A percentile compares a stretch with the other conserved stretches of the same genome.
Conservation (phyloP, 768 basidiomycete genomes). For the Phanerochaete carnosa region DNA sequence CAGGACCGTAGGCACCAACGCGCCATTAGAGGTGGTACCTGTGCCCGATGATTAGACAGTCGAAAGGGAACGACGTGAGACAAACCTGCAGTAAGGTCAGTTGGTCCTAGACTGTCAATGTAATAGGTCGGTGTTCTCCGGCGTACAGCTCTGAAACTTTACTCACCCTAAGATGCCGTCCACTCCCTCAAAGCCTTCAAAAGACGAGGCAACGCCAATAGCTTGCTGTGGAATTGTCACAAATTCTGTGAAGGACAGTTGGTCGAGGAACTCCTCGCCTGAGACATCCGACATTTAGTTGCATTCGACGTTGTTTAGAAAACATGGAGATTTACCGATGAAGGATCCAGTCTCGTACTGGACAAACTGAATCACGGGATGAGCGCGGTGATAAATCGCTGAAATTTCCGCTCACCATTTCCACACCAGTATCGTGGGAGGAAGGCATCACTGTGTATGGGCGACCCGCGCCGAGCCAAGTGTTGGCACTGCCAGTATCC, state of each 20-base stretch:
- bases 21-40: constrained; percentile 1
- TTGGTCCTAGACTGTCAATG: constrained; percentile 54
- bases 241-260: constrained; percentile 38
- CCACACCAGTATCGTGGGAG: background rate
- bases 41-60: background rate
- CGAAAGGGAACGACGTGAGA: too few species aligned
- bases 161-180: constrained; percentile 66
- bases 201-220: constrained; percentile 54
- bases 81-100: constrained; percentile 45
- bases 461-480: constrained; percentile 1
- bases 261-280: constrained; percentile 36
- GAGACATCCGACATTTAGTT: background rate
- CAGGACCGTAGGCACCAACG: constrained; percentile 29
- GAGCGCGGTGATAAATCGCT: background rate
- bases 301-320: constrained; percentile 20
- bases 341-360: constrained; percentile 7
- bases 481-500: constrained; percentile 8
- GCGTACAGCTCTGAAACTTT: background rate
- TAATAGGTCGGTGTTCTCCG: background rate
- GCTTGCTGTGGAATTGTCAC: constrained; percentile 54
- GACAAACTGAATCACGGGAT: background rate
- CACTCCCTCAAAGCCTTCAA: constrained; percentile 39
- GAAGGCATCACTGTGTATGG: background rate
- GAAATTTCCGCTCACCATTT: background rate
- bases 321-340: background rate